These are phyloP conservation scores for Funneliformis geosporum DNA, from an alignment of 192 early-diverging fungal genomes.

Conservation along the genomic window DNA sequence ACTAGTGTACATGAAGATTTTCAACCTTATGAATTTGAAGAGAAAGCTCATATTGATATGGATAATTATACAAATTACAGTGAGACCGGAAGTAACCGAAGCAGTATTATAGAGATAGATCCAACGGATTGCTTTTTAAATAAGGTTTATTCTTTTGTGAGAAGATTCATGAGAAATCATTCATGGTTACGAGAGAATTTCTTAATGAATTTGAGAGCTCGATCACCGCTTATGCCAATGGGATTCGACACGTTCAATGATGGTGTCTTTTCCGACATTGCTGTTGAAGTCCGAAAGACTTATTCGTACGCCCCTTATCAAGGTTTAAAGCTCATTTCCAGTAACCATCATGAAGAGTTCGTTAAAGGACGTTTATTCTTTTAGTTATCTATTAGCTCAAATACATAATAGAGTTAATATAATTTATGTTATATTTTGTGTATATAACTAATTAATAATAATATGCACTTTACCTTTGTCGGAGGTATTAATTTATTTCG, in stretches of 20 bases:
- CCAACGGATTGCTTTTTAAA: not conserved
- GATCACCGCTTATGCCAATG: not conserved
- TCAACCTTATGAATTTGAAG: not conserved
- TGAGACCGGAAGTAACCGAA: not conserved
- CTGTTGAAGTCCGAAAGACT: not conserved
- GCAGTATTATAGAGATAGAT: not conserved
- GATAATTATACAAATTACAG: not conserved
- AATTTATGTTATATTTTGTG: not conserved
- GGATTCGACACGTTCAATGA: not conserved
- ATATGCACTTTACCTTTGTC: too few species aligned
- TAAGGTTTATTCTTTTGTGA: conserved; percentile 3
- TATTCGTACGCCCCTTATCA: not conserved
- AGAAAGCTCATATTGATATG: not conserved
- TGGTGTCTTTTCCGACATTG: not conserved
- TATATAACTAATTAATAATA: not conserved
- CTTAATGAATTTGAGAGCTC: not conserved
- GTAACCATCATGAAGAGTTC: not conserved
- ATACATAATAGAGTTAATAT: not conserved
- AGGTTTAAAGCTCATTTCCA: not conserved
- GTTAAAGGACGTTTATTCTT: not conserved
- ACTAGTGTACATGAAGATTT: not conserved
- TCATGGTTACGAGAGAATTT: conserved; percentile 19
- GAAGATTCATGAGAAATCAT: not conserved
- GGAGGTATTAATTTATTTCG: too few species aligned
- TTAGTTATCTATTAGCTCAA: not conserved